Percentiles rank a stretch among this genome's conserved stretches.
These are phyloP conservation scores for Aspergillus clavatus DNA, from an alignment of 2,329 filamentous ascomycete genomes.

Conservation along the genomic window DNA sequence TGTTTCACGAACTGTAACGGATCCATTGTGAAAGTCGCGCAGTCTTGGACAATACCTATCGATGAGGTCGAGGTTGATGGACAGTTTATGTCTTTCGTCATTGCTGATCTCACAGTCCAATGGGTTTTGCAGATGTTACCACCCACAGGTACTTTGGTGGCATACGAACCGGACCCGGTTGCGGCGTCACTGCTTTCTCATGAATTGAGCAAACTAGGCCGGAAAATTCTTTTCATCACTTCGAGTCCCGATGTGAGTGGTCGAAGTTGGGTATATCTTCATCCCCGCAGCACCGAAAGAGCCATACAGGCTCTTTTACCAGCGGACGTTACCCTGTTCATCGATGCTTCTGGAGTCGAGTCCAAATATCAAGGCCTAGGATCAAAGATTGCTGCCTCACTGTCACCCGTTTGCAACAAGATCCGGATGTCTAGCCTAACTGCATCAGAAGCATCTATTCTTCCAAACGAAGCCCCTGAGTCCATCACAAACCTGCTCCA, in stretches of 20 bases:
- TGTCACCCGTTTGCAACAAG: background rate
- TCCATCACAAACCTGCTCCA: background rate
- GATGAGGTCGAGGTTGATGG: background rate
- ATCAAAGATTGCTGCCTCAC: background rate
- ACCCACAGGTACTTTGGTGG: background rate
- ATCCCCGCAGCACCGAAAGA: background rate
- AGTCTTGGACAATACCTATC: background rate
- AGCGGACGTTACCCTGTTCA: background rate
- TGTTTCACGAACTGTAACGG: background rate
- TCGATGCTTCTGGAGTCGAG: background rate
- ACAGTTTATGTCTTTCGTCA: background rate
- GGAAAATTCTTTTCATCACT: background rate
- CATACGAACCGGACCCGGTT: background rate
- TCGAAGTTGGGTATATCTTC: background rate
- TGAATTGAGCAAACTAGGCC: background rate
- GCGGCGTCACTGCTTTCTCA: background rate
- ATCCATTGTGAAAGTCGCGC: background rate
- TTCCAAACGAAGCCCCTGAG: background rate
- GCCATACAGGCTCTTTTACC: background rate
- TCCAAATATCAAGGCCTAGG: background rate
- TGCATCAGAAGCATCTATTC: background rate
- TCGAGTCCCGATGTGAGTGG: background rate
- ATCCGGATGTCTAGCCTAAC: background rate
- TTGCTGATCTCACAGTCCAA: background rate
- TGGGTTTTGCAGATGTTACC: background rate